Evolutionary conservation across 2,329 filamentous ascomycete species (phyloP).

Genomic region (Dendryphion nanum): DNA sequence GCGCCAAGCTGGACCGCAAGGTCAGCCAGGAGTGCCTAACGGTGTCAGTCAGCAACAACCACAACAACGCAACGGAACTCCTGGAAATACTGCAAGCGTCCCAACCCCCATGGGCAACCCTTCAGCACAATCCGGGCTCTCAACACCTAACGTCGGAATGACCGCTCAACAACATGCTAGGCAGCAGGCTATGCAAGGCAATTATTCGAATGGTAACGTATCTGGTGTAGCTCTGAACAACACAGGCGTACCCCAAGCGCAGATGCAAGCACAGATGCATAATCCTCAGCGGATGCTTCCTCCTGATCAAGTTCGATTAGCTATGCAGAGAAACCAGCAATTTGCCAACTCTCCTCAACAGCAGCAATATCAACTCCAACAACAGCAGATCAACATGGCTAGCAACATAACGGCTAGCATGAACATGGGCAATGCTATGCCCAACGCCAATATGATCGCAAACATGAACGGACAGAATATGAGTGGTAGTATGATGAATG

Average conservation of each 20-base stretch:
- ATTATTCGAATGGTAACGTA: constrained; percentile 49
- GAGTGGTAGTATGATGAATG: constrained; percentile 20
- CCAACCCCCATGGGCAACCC: constrained; percentile 30
- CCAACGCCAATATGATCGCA: constrained; percentile 23
- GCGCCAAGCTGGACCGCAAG: constrained; percentile 37
- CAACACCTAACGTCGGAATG: constrained; percentile 26
- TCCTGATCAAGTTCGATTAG: constrained; percentile 39
- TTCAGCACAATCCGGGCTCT: constrained; percentile 27
- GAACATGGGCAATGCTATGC: constrained; percentile 31
- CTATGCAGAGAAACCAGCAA: constrained; percentile 40
- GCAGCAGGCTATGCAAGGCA: constrained; percentile 48
- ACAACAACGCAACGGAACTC: constrained; percentile 41
- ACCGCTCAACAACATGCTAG: constrained; percentile 30
- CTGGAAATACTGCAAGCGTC: constrained; percentile 30
- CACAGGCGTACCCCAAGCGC: constrained; percentile 66
- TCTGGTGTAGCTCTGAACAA: constrained; percentile 53
- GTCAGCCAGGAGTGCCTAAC: constrained; percentile 39
- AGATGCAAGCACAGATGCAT: constrained; percentile 61
- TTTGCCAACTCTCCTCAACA: constrained; percentile 31
- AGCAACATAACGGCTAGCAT: constrained; percentile 31
- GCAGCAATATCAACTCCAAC: constrained; percentile 38
- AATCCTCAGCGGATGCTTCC: constrained; percentile 54
- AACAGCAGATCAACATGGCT: constrained; percentile 39
- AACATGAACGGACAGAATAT: constrained; percentile 17
- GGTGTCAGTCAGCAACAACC: constrained; percentile 34